A percentile compares a stretch with the other conserved stretches of the same genome.
Evolutionary conservation across 2,329 filamentous ascomycete genomes (phyloP).

Genomic region (Curvularia sp.): DNA sequence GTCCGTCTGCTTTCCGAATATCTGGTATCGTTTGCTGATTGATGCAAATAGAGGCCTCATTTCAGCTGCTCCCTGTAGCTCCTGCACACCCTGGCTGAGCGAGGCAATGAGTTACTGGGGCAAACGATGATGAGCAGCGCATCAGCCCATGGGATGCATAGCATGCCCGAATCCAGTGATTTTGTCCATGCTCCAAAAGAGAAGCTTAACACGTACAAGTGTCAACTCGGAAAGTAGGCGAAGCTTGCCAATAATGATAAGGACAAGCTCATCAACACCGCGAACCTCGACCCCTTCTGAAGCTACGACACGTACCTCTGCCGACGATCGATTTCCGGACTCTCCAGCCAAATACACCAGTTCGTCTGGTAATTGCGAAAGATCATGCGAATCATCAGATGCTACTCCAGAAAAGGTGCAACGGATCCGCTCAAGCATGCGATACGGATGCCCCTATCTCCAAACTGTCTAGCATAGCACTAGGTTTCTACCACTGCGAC

Average conservation of each 20-base stretch:
- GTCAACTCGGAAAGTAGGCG: background rate
- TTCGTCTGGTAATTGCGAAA: conserved; percentile 4
- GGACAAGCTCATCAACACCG: background rate
- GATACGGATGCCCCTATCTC: background rate
- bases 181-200: conserved; percentile 17
- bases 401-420: background rate
- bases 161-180: conserved; percentile 22
- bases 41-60: conserved; percentile 7
- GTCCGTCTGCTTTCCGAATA: background rate
- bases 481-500: conserved; percentile 1
- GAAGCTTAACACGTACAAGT: background rate
- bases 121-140: background rate
- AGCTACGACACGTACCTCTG: background rate
- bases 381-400: conserved; percentile 1
- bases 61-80: conserved; percentile 11
- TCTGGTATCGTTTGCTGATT: conserved; percentile 3
- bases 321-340: conserved; percentile 1
- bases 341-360: conserved; percentile 2
- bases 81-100: conserved; percentile 1
- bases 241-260: background rate
- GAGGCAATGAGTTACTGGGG: conserved; percentile 1
- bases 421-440: background rate
- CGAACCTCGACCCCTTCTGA: background rate
- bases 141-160: conserved; percentile 20
- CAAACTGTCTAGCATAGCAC: background rate